These are phyloP conservation scores for Coprinopsis cinerea DNA, from an alignment of 768 basidiomycete species.

Conservation along the genomic window DNA sequence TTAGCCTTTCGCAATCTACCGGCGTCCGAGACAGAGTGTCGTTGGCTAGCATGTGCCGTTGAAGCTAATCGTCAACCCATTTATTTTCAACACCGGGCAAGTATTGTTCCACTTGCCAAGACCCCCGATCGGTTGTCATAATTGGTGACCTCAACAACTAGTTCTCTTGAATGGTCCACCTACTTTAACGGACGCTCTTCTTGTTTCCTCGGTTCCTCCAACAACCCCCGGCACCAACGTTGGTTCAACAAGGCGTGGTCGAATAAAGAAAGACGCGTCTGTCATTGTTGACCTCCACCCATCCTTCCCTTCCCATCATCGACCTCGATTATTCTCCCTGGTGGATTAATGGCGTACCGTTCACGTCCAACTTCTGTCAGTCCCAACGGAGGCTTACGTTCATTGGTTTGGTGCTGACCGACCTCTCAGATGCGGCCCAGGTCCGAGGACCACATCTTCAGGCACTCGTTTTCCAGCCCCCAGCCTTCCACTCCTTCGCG, in stretches of 20 bases:
- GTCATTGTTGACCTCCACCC: not conserved
- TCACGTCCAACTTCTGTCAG: too few species aligned
- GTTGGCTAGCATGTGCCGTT: not conserved
- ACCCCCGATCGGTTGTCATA: not conserved
- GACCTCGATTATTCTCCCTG: too few species aligned
- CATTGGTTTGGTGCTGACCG: too few species aligned
- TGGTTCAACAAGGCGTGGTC: not conserved
- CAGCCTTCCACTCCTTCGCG: not conserved
- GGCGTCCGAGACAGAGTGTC: not conserved
- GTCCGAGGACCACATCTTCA: too few species aligned
- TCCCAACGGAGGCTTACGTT: too few species aligned
- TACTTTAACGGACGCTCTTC: not conserved
- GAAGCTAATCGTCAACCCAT: not conserved
- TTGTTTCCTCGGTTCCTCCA: not conserved
- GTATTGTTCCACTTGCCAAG: conserved; percentile 3
- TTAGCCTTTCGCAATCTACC: not conserved
- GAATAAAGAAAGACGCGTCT: not conserved
- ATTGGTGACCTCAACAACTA: not conserved
- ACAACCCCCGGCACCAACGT: not conserved
- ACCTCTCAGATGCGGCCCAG: too few species aligned
- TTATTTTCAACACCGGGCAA: not conserved
- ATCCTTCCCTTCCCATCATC: too few species aligned
- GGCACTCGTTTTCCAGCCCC: too few species aligned
- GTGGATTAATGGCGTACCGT: too few species aligned
- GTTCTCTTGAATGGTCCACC: not conserved